Conservation (phyloP, 257 asterid genomes). For the Leptodermis oblonga region DNA sequence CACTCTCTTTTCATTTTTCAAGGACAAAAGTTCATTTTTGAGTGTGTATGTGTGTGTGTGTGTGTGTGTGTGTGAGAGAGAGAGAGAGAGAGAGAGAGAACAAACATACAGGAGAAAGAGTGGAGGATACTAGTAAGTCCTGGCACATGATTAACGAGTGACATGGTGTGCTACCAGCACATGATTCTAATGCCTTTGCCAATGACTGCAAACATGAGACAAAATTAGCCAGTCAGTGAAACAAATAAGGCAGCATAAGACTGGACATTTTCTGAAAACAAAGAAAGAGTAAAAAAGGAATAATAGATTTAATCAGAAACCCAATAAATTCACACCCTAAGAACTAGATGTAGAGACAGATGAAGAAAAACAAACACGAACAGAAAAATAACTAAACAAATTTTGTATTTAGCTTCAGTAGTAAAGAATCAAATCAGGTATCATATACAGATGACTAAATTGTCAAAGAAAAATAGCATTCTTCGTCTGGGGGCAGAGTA, state of each 20-base stretch:
- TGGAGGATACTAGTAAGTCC: constrained; percentile 89
- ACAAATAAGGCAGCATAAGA: neutral
- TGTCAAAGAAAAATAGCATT: neutral
- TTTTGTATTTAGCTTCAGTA: neutral
- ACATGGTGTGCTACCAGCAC: constrained; percentile 57
- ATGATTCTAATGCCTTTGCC: constrained; percentile 70
- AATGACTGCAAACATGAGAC: constrained; percentile 65
- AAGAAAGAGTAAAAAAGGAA: neutral
- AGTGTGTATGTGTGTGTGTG: neutral
- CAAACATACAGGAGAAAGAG: constrained; percentile 63
- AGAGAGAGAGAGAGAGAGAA: neutral
- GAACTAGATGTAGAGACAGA: neutral
- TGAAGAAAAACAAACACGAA: neutral
- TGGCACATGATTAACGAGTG: constrained; percentile 84
- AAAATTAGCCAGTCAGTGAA: neutral
- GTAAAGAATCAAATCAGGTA: too few relatives aligned
- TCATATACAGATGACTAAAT: neutral
- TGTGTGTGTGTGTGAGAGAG: constrained; percentile 4
- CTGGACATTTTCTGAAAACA: neutral
- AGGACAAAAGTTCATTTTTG: neutral
- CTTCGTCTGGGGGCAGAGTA: neutral
- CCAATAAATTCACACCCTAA: too few relatives aligned
- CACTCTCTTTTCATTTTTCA: neutral
- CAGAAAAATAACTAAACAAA: neutral
- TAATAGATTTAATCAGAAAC: neutral